Conservation (phyloP, 331 rosid genomes). For the Erythrophleum ivorense region DNA sequence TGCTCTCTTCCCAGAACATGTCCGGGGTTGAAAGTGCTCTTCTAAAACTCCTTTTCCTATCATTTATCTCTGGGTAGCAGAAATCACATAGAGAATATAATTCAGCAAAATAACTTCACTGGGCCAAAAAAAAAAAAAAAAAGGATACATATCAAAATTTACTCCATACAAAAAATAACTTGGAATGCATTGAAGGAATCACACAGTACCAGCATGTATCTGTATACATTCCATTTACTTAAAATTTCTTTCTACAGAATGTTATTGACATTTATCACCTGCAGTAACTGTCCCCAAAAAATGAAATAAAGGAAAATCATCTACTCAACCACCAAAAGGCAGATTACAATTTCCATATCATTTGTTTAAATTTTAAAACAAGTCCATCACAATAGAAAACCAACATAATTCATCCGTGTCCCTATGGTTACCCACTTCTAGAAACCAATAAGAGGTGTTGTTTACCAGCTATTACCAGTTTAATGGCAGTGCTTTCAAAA, state of each 20-base stretch:
- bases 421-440: background rate
- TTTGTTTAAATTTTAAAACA: background rate
- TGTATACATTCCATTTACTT: background rate
- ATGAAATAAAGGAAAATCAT: background rate
- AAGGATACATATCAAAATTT: background rate
- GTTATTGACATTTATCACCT: background rate
- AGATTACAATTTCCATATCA: background rate
- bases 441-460: background rate
- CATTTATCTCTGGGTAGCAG: constrained; percentile 55
- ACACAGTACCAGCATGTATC: background rate
- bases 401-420: background rate
- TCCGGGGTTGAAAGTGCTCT: constrained; percentile 54
- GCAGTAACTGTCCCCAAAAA: background rate
- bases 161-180: background rate
- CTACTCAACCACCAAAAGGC: background rate
- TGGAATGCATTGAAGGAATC: background rate
- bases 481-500: background rate
- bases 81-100: constrained; percentile 8
- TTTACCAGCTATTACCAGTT: background rate
- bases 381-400: background rate
- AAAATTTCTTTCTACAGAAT: background rate
- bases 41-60: constrained; percentile 52
- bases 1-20: constrained; percentile 55
- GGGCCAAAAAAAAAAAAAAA: background rate
- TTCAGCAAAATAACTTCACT: constrained; percentile 15